Conservation (phyloP, 257 asterid genomes). For the Petunia secreta region DNA sequence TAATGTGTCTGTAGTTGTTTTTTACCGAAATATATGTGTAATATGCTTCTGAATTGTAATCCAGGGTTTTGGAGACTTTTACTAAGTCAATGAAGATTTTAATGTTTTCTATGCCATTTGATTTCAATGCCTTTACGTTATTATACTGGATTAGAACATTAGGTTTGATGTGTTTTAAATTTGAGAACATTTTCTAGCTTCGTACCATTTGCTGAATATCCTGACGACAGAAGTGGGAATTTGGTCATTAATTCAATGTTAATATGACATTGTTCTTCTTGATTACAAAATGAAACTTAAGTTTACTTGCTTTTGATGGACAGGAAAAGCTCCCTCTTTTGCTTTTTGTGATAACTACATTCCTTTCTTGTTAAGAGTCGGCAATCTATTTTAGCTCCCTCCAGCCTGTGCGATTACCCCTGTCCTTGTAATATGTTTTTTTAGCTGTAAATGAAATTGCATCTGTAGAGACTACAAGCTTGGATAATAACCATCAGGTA, state of each 20-base stretch:
- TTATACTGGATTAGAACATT: too few relatives aligned
- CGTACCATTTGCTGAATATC: neutral
- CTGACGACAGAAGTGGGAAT: neutral
- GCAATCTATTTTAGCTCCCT: neutral
- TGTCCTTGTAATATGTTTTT: neutral
- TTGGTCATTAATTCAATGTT: neutral
- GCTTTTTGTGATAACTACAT: neutral
- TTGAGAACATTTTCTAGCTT: neutral
- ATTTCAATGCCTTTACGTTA: too few relatives aligned
- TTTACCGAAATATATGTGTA: neutral
- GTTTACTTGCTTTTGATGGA: neutral
- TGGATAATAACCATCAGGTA: neutral
- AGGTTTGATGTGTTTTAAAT: neutral
- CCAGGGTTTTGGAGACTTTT: neutral
- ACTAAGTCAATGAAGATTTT: neutral
- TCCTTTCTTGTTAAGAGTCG: neutral
- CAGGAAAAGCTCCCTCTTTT: neutral
- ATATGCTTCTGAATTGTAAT: neutral
- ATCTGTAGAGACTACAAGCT: neutral
- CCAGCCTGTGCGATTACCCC: neutral
- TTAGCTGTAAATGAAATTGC: neutral
- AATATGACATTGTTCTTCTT: neutral
- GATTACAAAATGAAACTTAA: neutral
- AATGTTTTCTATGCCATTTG: neutral
- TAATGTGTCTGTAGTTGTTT: neutral